phyloP scores from a whole-genome alignment of 2,329 filamentous ascomycete genomes.

The Lasiodiplodia sp. region DNA sequence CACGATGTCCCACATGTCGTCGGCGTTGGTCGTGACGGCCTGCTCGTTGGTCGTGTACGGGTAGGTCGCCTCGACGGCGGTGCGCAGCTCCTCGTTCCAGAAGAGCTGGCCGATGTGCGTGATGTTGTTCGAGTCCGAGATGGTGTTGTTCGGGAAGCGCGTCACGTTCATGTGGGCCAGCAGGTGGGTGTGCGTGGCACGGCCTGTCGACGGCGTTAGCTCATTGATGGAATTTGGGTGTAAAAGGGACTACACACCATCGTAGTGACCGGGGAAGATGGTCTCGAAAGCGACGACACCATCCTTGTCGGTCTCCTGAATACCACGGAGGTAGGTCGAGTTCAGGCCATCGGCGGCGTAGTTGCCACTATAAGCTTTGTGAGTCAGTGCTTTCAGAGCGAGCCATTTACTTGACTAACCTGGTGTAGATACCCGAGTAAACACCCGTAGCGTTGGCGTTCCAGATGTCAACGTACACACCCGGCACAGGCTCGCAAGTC shows the following conservation, averaged over 20 bases:
- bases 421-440: constrained; percentile 47
- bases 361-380: constrained; percentile 48
- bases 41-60: constrained; percentile 56
- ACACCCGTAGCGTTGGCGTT: constrained; percentile 50
- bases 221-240: not conserved
- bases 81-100: constrained; percentile 67
- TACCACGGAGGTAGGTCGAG: constrained; percentile 55
- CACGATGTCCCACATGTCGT: constrained; percentile 58
- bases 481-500: constrained; percentile 60
- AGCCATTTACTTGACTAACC: not conserved
- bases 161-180: constrained; percentile 49
- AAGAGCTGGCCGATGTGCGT: constrained; percentile 72
- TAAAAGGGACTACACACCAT: not conserved
- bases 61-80: constrained; percentile 55
- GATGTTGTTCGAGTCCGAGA: constrained; percentile 56
- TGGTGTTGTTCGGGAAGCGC: constrained; percentile 58
- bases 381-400: constrained; percentile 32
- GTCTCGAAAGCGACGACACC: constrained; percentile 60
- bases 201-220: constrained; percentile 37
- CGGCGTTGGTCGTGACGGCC: constrained; percentile 57
- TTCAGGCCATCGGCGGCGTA: constrained; percentile 40
- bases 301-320: constrained; percentile 55
- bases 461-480: constrained; percentile 62
- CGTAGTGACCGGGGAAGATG: constrained; percentile 55
- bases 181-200: constrained; percentile 50